Base-by-base conservation (phyloP, 2,329 filamentous ascomycete species). In the Fusarium pseudonygamai region DNA sequence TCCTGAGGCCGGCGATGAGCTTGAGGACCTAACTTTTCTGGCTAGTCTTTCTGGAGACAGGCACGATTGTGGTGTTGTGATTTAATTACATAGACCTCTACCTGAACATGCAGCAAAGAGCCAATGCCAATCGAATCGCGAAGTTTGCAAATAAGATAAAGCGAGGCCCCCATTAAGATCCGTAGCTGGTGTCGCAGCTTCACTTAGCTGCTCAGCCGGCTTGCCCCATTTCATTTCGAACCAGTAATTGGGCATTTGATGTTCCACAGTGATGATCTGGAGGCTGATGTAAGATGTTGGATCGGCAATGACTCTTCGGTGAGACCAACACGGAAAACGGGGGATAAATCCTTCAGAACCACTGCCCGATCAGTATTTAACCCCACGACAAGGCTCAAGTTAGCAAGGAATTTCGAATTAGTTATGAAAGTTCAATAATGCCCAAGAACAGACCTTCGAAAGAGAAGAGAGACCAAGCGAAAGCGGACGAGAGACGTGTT, bases 241-340 rank as follows among this genome's bases (percentile, higher is more conserved):
- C 6, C 5, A 14, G 16, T 0, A 10, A 20, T 28, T 5, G 6
- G n/a, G 30, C 9, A 20, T 36, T 20, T 3, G 0, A 8, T 34
- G 0, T 20, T 11, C 4, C 7, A 4, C 3, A 18, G 3, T 20
- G 16, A 15, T 12, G n/a, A 14, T 52, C 0, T 15, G 13, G 0
- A 20, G 24, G 49, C n/a, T 36, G n/a, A 49, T 49, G 49, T 52
- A 26, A 52, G 32, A 36, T 11, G 8, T 22, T 20, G n/a, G n/a
- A 2, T 20, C 16, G n/a, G 32, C 18, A 36, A 52, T 52, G 49
- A 52, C 49, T 52, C 49, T 22, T 52, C 49, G 32, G 32, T 6
- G n/a, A 52, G 32, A 34, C 18, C 12, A 2, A 24, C 34, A 24
- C 0, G 10, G 22, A 6, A 50, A 14, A 16, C 6, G 22, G 5